These are phyloP conservation scores for Colletotrichum tropicale DNA, from an alignment of 2,329 filamentous ascomycete species.

Conservation along the genomic window DNA sequence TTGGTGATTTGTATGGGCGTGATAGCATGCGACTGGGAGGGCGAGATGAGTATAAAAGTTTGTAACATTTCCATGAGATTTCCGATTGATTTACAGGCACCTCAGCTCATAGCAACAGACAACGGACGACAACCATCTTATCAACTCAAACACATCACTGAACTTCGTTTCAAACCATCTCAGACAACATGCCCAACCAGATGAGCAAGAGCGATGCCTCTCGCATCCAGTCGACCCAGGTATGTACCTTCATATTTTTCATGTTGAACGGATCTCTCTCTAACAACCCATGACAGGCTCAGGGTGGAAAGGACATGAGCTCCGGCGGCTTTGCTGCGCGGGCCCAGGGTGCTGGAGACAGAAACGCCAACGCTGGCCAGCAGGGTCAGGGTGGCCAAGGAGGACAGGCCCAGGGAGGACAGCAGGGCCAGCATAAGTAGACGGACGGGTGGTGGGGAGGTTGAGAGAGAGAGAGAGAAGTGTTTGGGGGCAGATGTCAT, in stretches of 20 bases:
- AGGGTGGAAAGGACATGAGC: background rate
- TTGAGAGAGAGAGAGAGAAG: background rate
- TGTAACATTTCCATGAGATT: too few species aligned
- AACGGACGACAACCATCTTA: too few species aligned
- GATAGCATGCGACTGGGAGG: background rate
- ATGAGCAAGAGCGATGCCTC: background rate
- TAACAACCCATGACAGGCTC: fast-evolving
- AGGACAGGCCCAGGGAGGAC: background rate
- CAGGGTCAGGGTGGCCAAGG: background rate
- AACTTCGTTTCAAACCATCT: too few species aligned
- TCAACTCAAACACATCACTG: too few species aligned
- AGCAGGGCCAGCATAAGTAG: constrained; percentile 8
- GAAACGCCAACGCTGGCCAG: background rate
- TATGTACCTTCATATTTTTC: too few species aligned
- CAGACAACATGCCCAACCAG: background rate
- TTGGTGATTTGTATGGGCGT: background rate
- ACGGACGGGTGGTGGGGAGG: background rate
- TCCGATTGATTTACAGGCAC: too few species aligned
- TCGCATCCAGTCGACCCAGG: background rate
- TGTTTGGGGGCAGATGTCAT: background rate
- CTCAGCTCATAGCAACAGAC: too few species aligned
- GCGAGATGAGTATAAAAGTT: background rate
- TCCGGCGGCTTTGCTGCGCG: background rate
- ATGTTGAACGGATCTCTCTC: fast-evolving
- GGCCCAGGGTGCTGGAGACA: background rate